Conservation (phyloP, 129 eudicot genomes). For the Artemisia argyi region DNA sequence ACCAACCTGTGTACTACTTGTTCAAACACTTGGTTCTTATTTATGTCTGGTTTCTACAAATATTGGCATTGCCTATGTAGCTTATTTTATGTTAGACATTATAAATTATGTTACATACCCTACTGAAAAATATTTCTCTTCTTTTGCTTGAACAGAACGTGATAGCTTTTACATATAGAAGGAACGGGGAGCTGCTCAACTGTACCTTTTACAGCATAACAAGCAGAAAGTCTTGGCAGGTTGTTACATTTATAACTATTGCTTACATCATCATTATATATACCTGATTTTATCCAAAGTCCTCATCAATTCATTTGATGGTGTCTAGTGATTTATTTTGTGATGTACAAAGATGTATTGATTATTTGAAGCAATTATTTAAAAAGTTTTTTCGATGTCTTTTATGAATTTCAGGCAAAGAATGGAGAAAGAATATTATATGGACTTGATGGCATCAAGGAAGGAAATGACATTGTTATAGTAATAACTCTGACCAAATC, state of each 20-base stretch:
- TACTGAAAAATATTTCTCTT: neutral
- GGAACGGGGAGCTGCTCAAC: conserved; percentile 63
- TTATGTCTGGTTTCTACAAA: too few species aligned
- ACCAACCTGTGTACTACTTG: too few species aligned
- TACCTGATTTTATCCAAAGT: neutral
- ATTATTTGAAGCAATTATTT: too few species aligned
- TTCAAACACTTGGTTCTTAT: too few species aligned
- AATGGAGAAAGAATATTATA: conserved; percentile 77
- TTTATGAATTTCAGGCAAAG: conserved; percentile 49
- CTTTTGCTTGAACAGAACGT: conserved; percentile 42
- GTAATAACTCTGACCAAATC: conserved; percentile 30
- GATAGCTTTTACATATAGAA: conserved; percentile 77
- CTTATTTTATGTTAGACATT: too few species aligned
- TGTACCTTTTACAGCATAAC: conserved; percentile 64
- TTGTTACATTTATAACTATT: conserved; percentile 9
- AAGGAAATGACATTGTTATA: conserved; percentile 68
- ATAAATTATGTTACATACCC: too few species aligned
- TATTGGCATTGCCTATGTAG: too few species aligned
- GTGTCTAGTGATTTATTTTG: neutral
- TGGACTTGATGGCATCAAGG: conserved; percentile 78
- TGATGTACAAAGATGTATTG: too few species aligned
- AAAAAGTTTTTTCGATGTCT: neutral
- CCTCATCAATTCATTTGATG: conserved; percentile 9
- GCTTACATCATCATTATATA: too few species aligned
- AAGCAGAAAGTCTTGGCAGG: conserved; percentile 86